Evolutionary conservation across 176 grass and related monocot genomes (phyloP).

Genomic region (Bolboschoenus planiculmis): DNA sequence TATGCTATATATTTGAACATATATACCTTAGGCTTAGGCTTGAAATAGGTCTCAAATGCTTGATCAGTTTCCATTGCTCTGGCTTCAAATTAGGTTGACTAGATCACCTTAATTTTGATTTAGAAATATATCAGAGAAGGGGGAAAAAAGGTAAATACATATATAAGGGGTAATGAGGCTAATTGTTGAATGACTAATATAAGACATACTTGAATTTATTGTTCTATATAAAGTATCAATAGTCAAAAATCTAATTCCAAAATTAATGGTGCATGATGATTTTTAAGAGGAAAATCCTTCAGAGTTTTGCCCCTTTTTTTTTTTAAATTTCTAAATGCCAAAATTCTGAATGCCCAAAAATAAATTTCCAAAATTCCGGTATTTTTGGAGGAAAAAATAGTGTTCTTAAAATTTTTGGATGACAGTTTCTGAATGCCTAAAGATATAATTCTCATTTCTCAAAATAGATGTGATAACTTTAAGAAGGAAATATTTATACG

Average conservation of each 20-base stretch:
- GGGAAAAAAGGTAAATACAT: not conserved
- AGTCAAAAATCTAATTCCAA: not conserved
- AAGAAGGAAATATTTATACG: not conserved
- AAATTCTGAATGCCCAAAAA: not conserved
- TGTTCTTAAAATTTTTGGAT: not conserved
- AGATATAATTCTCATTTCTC: not conserved
- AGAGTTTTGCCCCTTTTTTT: no score
- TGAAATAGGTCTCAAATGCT: not conserved
- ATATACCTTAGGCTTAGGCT: not conserved
- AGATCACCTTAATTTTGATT: not conserved
- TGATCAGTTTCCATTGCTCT: not conserved
- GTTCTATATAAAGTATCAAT: not conserved
- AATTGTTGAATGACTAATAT: not conserved
- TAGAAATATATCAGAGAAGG: not conserved
- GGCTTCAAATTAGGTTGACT: not conserved
- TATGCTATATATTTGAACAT: not conserved
- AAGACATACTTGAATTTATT: not conserved
- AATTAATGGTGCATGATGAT: not conserved
- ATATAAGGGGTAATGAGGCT: not conserved
- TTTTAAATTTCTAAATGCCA: not conserved
- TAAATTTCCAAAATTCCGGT: not conserved
- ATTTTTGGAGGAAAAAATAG: not conserved
- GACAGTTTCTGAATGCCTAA: not conserved
- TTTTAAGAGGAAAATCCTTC: not conserved
- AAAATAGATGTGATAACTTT: not conserved